Evolutionary conservation across 495 filamentous ascomycete genomes (phyloP).

Genomic region (Neurospora hispaniola): DNA sequence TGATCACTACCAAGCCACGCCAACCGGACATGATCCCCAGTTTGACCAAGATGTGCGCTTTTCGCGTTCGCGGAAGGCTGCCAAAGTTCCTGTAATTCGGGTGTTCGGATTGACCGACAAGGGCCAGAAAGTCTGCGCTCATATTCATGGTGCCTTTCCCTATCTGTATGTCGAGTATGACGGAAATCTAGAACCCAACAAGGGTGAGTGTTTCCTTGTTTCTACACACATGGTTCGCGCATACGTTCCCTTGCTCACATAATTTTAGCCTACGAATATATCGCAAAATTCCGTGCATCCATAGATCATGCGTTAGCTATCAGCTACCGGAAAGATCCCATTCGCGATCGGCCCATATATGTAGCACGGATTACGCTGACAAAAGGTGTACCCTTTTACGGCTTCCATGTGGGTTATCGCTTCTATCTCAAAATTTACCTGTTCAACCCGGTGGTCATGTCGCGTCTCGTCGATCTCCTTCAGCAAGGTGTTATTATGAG

Average conservation of each 20-base stretch:
- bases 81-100: constrained; percentile 76
- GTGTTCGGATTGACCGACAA: constrained; percentile 91
- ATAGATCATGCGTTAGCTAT: constrained; percentile 79
- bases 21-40: constrained; percentile 72
- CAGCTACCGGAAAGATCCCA: constrained; percentile 65
- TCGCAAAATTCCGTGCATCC: constrained; percentile 59
- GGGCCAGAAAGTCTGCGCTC: constrained; percentile 91
- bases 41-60: constrained; percentile 48
- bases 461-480: constrained; percentile 70
- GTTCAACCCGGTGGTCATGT: constrained; percentile 73
- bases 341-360: constrained; percentile 55
- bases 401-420: constrained; percentile 82
- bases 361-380: constrained; percentile 85
- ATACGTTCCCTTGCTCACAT: background rate
- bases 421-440: constrained; percentile 93
- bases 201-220: constrained; percentile 38
- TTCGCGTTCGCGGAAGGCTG: constrained; percentile 43
- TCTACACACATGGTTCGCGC: background rate
- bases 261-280: constrained; percentile 44
- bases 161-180: constrained; percentile 88
- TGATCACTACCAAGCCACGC: constrained; percentile 76
- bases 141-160: constrained; percentile 91
- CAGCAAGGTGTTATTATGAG: constrained; percentile 80
- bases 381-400: constrained; percentile 92
- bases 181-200: constrained; percentile 52